Base-by-base conservation (phyloP, 768 basidiomycete species). In the Podaxis pistillaris region DNA sequence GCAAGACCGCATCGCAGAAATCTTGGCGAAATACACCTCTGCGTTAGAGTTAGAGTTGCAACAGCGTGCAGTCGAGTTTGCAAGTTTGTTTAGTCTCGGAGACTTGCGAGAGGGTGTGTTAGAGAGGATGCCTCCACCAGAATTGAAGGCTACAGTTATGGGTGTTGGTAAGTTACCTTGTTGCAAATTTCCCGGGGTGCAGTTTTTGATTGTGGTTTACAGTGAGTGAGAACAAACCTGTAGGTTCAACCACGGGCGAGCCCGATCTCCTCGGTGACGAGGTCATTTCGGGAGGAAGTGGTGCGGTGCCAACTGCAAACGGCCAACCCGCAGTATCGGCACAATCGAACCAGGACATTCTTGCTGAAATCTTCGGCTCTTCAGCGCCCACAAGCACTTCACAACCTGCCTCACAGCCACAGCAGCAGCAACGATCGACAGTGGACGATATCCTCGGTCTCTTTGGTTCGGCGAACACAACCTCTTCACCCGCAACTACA, bases 71-170 rank as follows among this genome's bases (percentile, higher is more conserved):
- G 93, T 98, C 13, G 97, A 99, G 74, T 98, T 95, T 73, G 92
- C 90, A 0, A 90, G 86, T 68, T 72, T 99, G 67, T 94, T 93
- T 71, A 85, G 82, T 30, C 75, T 93, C 7, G 89, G 88, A 4
- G 87, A 91, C n/a, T 76, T 91, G 22, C 81, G 85, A 63, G 81
- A 83, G 7, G 97, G 96, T 40, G 94, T 99, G 1, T 74, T 98
- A 63, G 97, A 99, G 78, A 85, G 94, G 60, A 99, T 99, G 97
- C 97, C 97, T n/a, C 91, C 94, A 4, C 97, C 97, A 1, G 97
- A 99, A 73, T 77, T 98, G 66, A 97, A 96, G 77, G 90, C 91
- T n/a, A 98, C 96, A 2, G 92, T 98, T 1, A 91, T 96, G 83
- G 97, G 94, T 51, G 83, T 90, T 63, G 92, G 94, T 96, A 67